A percentile compares a stretch with the other conserved stretches of the same genome.
Conservation (phyloP, 257 asterid species). For the Primulina huaijiensis region DNA sequence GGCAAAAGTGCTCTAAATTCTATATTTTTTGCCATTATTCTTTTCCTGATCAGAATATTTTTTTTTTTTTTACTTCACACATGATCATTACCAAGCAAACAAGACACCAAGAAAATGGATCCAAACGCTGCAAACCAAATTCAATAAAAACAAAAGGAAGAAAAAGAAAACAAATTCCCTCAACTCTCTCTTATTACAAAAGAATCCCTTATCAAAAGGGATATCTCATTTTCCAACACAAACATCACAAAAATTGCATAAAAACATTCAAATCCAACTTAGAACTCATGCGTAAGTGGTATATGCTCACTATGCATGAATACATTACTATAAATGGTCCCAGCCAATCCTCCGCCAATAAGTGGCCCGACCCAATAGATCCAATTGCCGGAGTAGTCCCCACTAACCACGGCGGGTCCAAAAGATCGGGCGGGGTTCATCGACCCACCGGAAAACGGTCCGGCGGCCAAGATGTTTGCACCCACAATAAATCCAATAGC, state of each 20-base stretch:
- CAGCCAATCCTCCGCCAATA: constrained; percentile 84
- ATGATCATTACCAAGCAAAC: constrained; percentile 13
- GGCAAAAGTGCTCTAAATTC: no score
- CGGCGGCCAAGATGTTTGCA: constrained; percentile 90
- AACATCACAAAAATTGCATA: constrained; percentile 25
- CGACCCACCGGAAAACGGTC: constrained; percentile 93
- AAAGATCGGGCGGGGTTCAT: constrained; percentile 96
- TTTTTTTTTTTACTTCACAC: no score
- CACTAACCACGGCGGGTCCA: constrained; percentile 76
- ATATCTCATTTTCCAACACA: constrained; percentile 25
- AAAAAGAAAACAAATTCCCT: constrained; percentile 22
- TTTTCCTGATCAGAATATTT: no score
- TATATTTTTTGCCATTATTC: no score
- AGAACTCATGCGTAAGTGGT: constrained; percentile 52
- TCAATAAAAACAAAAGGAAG: constrained; percentile 12
- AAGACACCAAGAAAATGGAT: constrained; percentile 31
- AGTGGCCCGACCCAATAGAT: constrained; percentile 93
- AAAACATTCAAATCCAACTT: constrained; percentile 9
- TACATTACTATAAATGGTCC: constrained; percentile 51
- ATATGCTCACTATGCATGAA: constrained; percentile 51
- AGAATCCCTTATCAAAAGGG: constrained; percentile 12
- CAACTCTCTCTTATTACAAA: constrained; percentile 30
- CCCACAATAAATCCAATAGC: constrained; percentile 92
- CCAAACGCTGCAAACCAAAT: constrained; percentile 39
- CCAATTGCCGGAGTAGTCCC: constrained; percentile 62